Percentiles rank a stretch among this genome's conserved stretches.
phyloP scores from a whole-genome alignment of 169 alveolate genomes.

The Plasmodium gallinaceum region DNA sequence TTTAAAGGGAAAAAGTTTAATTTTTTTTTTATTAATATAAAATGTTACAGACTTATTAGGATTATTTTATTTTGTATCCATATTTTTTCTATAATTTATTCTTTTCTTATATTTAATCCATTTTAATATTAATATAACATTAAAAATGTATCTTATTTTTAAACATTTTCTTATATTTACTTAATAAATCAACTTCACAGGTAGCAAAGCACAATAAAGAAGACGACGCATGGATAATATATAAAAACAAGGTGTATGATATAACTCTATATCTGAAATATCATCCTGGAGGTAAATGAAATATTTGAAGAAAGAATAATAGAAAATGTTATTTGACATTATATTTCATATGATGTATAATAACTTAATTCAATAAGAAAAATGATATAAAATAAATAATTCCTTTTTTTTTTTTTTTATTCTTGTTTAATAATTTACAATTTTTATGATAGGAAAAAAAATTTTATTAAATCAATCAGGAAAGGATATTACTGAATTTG shows the following conservation, averaged over 20 bases:
- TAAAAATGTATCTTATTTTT: background rate
- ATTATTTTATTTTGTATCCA: too few relatives aligned
- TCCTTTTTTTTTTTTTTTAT: background rate
- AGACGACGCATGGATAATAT: conserved; percentile 85
- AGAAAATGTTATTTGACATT: background rate
- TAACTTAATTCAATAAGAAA: background rate
- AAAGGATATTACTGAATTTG: conserved; percentile 76
- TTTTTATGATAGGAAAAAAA: conserved; percentile 67
- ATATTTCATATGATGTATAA: background rate
- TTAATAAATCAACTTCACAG: conserved; percentile 25
- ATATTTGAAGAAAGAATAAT: background rate
- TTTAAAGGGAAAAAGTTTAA: too few relatives aligned
- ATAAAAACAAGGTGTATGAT: conserved; percentile 85
- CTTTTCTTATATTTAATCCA: background rate
- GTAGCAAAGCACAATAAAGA: conserved; percentile 79
- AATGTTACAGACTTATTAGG: too few relatives aligned
- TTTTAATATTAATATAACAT: background rate
- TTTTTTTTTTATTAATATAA: too few relatives aligned
- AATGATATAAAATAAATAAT: background rate
- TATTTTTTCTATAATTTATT: too few relatives aligned
- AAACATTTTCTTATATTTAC: background rate
- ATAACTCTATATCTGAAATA: conserved; percentile 80
- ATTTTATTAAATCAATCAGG: conserved; percentile 79
- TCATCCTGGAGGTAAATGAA: conserved; percentile 88
- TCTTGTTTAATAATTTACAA: background rate